phyloP scores from a whole-genome alignment of 1,139 yeast genomes.

The Nadsonia commutata region DNA sequence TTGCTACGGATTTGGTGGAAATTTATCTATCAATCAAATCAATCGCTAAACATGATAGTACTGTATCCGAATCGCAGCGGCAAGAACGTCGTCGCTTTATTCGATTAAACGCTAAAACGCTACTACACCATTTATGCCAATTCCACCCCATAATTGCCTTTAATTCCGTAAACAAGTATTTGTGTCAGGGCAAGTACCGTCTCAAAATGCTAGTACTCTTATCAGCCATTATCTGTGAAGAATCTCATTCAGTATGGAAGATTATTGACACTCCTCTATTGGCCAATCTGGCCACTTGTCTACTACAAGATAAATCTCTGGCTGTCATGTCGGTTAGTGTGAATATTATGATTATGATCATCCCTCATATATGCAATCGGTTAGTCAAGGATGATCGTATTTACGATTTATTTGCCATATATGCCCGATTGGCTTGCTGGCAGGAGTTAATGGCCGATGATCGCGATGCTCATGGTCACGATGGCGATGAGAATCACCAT shows the following conservation, averaged over 20 bases:
- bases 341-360: conserved; percentile 35
- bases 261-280: conserved; percentile 29
- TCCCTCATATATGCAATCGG: conserved; percentile 35
- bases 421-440: conserved; percentile 33
- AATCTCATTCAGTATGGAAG: conserved; percentile 23
- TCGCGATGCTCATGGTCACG: conserved; percentile 6
- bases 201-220: conserved; percentile 26
- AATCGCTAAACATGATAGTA: conserved; percentile 5
- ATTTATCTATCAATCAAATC: conserved; percentile 19
- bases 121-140: conserved; percentile 31
- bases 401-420: conserved; percentile 31
- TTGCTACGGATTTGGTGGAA: conserved; percentile 23
- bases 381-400: conserved; percentile 26
- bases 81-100: conserved; percentile 39
- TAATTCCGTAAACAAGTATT: conserved; percentile 23
- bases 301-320: conserved; percentile 33
- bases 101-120: conserved; percentile 27
- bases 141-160: conserved; percentile 25
- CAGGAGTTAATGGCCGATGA: conserved; percentile 11
- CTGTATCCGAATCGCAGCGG: conserved; percentile 10
- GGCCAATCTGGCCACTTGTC: conserved; percentile 28
- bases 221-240: conserved; percentile 17
- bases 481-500: conserved; percentile 7
- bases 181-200: conserved; percentile 23
- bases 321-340: conserved; percentile 30